These are phyloP conservation scores for Lentithecium fluviatile DNA, from an alignment of 495 filamentous ascomycete species.

Conservation along the genomic window DNA sequence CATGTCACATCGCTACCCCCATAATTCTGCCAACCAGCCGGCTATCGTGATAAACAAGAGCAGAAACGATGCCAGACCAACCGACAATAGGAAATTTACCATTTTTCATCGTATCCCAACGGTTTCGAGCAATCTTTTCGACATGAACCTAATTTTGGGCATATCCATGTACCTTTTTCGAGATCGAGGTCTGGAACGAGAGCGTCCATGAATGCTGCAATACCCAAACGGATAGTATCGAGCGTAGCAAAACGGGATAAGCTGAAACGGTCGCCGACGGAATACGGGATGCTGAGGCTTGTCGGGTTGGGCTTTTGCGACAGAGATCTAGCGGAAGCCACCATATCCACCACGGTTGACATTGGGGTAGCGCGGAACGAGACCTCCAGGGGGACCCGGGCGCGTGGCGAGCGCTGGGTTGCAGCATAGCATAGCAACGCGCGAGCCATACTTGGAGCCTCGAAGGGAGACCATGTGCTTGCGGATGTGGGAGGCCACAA, in stretches of 20 bases:
- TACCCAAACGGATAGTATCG: not conserved
- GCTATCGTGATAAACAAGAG: constrained; percentile 29
- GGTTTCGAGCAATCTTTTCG: constrained; percentile 2
- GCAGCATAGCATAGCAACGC: constrained; percentile 97
- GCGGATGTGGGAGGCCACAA: constrained; percentile 87
- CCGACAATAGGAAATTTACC: not conserved
- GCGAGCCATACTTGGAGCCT: constrained; percentile 96
- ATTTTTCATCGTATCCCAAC: constrained; percentile 23
- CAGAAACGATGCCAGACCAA: constrained; percentile 16
- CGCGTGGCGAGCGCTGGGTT: constrained; percentile 84
- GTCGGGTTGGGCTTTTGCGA: not conserved
- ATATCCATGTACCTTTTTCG: constrained; percentile 19
- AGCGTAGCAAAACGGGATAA: not conserved
- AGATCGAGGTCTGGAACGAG: constrained; percentile 14
- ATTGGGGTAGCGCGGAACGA: constrained; percentile 55
- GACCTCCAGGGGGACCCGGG: constrained; percentile 74
- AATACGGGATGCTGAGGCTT: no score
- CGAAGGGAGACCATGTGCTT: constrained; percentile 99
- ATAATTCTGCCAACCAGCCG: constrained; percentile 7
- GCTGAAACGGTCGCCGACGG: no score
- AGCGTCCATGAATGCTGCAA: constrained; percentile 1
- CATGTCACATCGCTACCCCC: constrained; percentile 2
- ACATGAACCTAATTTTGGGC: constrained; percentile 8
- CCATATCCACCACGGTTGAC: constrained; percentile 27
- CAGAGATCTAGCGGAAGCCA: constrained; percentile 23